Conservation (phyloP, 2,329 filamentous ascomycete genomes). For the Fusarium sacchari region DNA sequence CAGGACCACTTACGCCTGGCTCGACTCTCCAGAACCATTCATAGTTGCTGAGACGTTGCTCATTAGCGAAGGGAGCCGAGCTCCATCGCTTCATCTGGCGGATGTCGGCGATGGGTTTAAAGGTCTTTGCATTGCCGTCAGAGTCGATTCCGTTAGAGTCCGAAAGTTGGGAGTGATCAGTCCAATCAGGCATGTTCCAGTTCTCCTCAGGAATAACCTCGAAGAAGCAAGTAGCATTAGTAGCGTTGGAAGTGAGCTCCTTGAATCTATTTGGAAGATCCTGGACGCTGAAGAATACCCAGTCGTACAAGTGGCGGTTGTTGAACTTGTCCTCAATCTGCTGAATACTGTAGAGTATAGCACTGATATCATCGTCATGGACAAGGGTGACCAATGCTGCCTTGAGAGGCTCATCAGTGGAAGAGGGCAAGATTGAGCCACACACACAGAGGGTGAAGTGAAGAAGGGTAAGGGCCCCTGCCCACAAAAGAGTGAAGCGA, state of each 20-base stretch:
- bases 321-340: slow-evolving; percentile 74
- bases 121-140: background rate
- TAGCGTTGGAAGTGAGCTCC: slow-evolving; percentile 70
- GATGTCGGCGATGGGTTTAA: slow-evolving; percentile 44
- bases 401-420: slow-evolving; percentile 40
- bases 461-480: slow-evolving; percentile 36
- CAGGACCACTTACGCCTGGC: slow-evolving; percentile 60
- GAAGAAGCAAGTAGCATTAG: slow-evolving; percentile 76
- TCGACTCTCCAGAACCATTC: slow-evolving; percentile 71
- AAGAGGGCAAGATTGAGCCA: slow-evolving; percentile 25
- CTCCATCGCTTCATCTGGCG: slow-evolving; percentile 87
- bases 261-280: slow-evolving; percentile 84
- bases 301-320: slow-evolving; percentile 83
- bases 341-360: slow-evolving; percentile 56
- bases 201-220: slow-evolving; percentile 79
- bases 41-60: slow-evolving; percentile 72
- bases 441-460: slow-evolving; percentile 31
- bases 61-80: slow-evolving; percentile 82
- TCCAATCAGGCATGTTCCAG: slow-evolving; percentile 71
- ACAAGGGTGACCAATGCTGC: slow-evolving; percentile 49
- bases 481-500: slow-evolving; percentile 15
- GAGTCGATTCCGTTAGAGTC: background rate
- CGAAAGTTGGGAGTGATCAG: slow-evolving; percentile 6
- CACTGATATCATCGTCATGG: slow-evolving; percentile 46
- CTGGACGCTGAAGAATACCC: slow-evolving; percentile 88